phyloP scores from a whole-genome alignment of 305 asterid species.

The Fraxinus xanthoxyloides region DNA sequence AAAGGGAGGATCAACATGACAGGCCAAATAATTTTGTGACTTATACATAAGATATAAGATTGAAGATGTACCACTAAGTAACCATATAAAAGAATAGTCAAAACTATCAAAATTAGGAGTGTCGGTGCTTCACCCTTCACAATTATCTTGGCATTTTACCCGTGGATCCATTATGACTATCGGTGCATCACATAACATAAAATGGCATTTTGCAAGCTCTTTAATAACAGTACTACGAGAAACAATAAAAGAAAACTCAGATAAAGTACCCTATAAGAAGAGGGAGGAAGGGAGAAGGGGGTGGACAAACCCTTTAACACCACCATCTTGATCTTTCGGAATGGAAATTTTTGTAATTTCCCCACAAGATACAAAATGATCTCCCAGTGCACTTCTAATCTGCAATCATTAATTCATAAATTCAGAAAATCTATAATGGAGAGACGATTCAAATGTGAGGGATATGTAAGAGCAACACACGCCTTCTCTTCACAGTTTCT shows the following conservation, averaged over 20 bases:
- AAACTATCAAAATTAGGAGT: neutral
- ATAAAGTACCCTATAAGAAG: neutral
- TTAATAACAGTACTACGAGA: neutral
- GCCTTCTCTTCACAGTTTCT: conserved; percentile 55
- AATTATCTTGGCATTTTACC: neutral
- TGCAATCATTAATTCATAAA: conserved; percentile 25
- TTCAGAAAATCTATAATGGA: neutral
- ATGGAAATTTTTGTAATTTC: conserved; percentile 58
- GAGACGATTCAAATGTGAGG: neutral
- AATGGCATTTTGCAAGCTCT: neutral
- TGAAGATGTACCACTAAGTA: neutral
- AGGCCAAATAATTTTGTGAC: neutral
- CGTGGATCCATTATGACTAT: neutral
- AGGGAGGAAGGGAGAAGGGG: neutral
- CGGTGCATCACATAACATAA: neutral
- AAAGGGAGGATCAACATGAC: neutral
- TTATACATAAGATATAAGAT: neutral
- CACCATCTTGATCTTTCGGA: conserved; percentile 58
- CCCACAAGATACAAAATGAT: conserved; percentile 75
- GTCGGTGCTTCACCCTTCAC: neutral
- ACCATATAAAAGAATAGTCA: neutral
- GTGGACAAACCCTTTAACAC: conserved; percentile 58
- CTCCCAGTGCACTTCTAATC: conserved; percentile 60
- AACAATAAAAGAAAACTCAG: neutral
- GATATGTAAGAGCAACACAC: conserved; percentile 11